A percentile compares a stretch with the other conserved stretches of the same genome.
Conservation (phyloP, 2,329 filamentous ascomycete genomes). For the Aspergillus awamori region DNA sequence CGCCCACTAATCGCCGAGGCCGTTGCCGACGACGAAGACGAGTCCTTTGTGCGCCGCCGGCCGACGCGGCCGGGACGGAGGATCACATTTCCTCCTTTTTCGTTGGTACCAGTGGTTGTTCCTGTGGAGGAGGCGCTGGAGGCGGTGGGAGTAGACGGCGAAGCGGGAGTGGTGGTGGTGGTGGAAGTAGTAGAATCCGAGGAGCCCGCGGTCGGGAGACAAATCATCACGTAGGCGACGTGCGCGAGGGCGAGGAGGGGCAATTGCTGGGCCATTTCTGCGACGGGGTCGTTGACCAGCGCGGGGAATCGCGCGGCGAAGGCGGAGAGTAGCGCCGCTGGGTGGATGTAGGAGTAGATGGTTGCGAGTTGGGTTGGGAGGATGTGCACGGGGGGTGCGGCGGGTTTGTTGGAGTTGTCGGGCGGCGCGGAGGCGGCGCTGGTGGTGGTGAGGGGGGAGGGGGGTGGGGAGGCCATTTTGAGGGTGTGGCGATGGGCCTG, state of each 20-base stretch:
- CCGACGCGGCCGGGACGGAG: constrained; percentile 22
- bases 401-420: constrained; percentile 12
- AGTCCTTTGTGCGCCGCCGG: constrained; percentile 22
- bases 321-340: constrained; percentile 65
- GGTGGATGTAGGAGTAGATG: constrained; percentile 68
- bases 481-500: not conserved
- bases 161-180: constrained; percentile 1
- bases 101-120: not conserved
- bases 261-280: constrained; percentile 63
- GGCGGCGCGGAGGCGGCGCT: not conserved
- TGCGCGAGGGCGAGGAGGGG: constrained; percentile 68
- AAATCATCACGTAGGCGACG: constrained; percentile 59
- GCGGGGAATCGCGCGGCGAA: constrained; percentile 66
- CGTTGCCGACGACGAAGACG: not conserved
- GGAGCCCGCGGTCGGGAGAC: constrained; percentile 58
- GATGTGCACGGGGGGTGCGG: constrained; percentile 49
- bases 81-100: not conserved
- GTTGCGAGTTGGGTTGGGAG: constrained; percentile 53
- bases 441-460: constrained; percentile 12
- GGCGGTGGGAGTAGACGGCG: not conserved
- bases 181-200: constrained; percentile 2
- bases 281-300: constrained; percentile 71
- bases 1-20: too few species aligned
- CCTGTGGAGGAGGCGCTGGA: not conserved
- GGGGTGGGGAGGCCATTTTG: constrained; percentile 17